Percentiles rank a stretch among this genome's conserved stretches.
Evolutionary conservation across 345 rosid genomes (phyloP).

Genomic region (Euphorbia tirucalli): DNA sequence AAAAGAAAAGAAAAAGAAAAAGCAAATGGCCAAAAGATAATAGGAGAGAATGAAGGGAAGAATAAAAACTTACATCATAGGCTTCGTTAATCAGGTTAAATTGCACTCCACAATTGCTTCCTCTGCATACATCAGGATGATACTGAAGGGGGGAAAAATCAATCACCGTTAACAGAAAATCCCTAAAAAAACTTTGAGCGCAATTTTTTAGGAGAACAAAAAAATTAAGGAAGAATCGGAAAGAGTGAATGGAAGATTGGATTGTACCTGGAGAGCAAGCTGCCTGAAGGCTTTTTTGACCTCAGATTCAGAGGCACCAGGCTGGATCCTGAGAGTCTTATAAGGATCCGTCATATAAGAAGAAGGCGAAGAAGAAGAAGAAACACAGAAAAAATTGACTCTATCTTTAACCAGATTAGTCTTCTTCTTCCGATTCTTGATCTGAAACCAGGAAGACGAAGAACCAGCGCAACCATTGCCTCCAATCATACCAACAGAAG

Average conservation of each 20-base stretch:
- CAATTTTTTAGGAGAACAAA: not conserved
- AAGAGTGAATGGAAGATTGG: too few relatives aligned
- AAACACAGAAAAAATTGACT: slow-evolving; percentile 29
- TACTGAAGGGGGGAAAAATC: slow-evolving; percentile 43
- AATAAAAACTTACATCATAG: slow-evolving; percentile 59
- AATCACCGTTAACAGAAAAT: slow-evolving; percentile 3
- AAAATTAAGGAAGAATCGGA: not conserved
- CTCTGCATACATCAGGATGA: slow-evolving; percentile 98
- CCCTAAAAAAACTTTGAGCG: not conserved
- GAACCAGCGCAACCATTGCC: slow-evolving; percentile 43
- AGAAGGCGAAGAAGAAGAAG: slow-evolving; percentile 31
- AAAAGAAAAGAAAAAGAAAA: not conserved
- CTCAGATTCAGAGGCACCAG: slow-evolving; percentile 77
- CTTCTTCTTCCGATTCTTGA: slow-evolving; percentile 35
- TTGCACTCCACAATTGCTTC: slow-evolving; percentile 67
- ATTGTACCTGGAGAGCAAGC: slow-evolving; percentile 71
- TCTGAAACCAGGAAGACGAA: slow-evolving; percentile 44
- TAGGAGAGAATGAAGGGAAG: not conserved
- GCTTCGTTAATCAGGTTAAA: slow-evolving; percentile 85
- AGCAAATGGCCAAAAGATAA: too few relatives aligned
- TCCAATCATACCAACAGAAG: slow-evolving; percentile 35
- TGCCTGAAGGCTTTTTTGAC: slow-evolving; percentile 81
- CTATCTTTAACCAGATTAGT: slow-evolving; percentile 25
- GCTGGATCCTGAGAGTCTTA: slow-evolving; percentile 65
- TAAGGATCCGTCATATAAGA: slow-evolving; percentile 66